These are phyloP conservation scores for Amanita fuliginea DNA, from an alignment of 768 basidiomycete species.

Conservation along the genomic window DNA sequence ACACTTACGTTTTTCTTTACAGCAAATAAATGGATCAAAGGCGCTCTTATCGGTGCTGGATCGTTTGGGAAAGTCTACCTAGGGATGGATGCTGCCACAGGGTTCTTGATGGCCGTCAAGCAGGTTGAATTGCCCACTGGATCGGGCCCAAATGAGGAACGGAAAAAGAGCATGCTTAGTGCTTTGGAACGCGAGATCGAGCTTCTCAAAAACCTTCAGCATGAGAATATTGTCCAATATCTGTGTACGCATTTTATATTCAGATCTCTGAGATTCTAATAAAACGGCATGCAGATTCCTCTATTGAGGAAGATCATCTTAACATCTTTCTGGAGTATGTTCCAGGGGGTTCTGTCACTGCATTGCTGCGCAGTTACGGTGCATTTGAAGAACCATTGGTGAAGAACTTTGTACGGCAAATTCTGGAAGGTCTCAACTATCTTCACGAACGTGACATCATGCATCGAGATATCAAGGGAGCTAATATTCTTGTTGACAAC, in stretches of 20 bases:
- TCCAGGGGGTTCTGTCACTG: constrained; percentile 89
- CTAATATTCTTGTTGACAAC: constrained; percentile 96
- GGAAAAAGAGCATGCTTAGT: constrained; percentile 87
- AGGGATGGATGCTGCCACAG: constrained; percentile 87
- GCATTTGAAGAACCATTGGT: constrained; percentile 91
- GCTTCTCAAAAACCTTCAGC: constrained; percentile 83
- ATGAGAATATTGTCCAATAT: constrained; percentile 97
- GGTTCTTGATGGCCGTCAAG: constrained; percentile 94
- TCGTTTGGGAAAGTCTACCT: constrained; percentile 95
- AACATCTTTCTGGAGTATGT: constrained; percentile 98
- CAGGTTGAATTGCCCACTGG: constrained; percentile 89
- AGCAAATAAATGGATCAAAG: constrained; percentile 96
- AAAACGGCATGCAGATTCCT: constrained; percentile 59
- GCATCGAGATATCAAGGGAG: constrained; percentile 98
- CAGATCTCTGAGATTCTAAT: neutral
- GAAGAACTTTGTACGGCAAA: constrained; percentile 88
- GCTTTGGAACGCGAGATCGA: constrained; percentile 92
- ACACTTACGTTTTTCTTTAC: constrained; percentile 9
- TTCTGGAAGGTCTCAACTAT: constrained; percentile 80
- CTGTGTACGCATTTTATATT: constrained; percentile 51
- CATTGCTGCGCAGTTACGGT: constrained; percentile 81
- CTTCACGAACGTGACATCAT: constrained; percentile 91
- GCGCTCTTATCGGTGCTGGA: constrained; percentile 88
- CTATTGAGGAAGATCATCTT: constrained; percentile 78
- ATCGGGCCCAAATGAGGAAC: constrained; percentile 77